A percentile compares a stretch with the other conserved stretches of the same genome.
Conservation (phyloP, 2,329 filamentous ascomycete species). For the Madurella fahalii region DNA sequence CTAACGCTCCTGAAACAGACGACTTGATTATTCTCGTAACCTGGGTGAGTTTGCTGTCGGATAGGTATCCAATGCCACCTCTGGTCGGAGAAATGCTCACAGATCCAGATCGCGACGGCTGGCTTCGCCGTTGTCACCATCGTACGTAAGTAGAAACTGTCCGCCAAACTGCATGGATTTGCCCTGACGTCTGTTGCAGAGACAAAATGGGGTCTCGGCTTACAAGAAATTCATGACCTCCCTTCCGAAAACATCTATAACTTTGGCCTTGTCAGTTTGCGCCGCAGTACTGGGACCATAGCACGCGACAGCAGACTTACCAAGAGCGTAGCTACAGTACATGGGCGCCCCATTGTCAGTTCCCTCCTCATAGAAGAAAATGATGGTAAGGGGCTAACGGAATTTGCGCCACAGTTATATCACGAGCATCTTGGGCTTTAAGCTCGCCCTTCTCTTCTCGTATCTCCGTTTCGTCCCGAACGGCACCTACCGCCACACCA, state of each 20-base stretch:
- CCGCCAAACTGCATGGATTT: too few relatives aligned
- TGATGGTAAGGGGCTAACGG: not conserved
- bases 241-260: conserved; percentile 35
- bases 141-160: conserved; percentile 35
- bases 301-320: conserved; percentile 5
- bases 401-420: conserved; percentile 33
- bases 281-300: too few relatives aligned
- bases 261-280: conserved; percentile 35
- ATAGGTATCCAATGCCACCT: not conserved
- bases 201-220: conserved; percentile 41
- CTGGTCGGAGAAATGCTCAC: not conserved
- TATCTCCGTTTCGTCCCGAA: conserved; percentile 43
- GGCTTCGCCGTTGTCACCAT: conserved; percentile 35
- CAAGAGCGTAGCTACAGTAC: conserved; percentile 34
- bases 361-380: not conserved
- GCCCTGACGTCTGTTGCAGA: too few relatives aligned
- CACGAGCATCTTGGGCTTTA: conserved; percentile 42
- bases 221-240: conserved; percentile 34
- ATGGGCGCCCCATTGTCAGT: conserved; percentile 41
- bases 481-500: conserved; percentile 31
- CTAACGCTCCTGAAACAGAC: conserved; percentile 19
- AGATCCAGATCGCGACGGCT: conserved; percentile 29
- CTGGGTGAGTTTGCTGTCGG: conserved; percentile 26
- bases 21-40: conserved; percentile 31
- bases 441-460: conserved; percentile 42